Conservation (phyloP, 1,284 basidiomycete species). For the Ceratobasidium sp. region DNA sequence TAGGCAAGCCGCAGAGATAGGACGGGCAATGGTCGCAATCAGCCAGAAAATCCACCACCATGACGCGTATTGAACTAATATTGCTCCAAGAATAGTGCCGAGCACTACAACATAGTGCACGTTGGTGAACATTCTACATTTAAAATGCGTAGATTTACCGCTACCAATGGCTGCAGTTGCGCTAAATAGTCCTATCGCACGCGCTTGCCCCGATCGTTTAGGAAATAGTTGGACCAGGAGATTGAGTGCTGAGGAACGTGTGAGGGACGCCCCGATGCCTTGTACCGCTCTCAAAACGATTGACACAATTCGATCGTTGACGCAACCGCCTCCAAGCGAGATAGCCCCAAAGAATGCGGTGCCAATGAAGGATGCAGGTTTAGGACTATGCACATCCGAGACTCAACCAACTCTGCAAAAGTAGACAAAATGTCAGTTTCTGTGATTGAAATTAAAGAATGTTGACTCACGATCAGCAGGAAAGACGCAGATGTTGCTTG, state of each 20-base stretch:
- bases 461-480: conserved; percentile 30
- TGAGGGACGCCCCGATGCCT: conserved; percentile 46
- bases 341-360: conserved; percentile 36
- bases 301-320: conserved; percentile 39
- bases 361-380: conserved; percentile 39
- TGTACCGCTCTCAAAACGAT: conserved; percentile 38
- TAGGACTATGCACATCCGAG: conserved; percentile 44
- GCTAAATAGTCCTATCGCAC: conserved; percentile 63
- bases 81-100: conserved; percentile 57
- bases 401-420: conserved; percentile 35
- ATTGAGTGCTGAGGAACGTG: conserved; percentile 65
- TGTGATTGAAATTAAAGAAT: background rate
- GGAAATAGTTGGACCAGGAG: conserved; percentile 64
- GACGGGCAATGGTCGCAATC: conserved; percentile 58
- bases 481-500: conserved; percentile 26
- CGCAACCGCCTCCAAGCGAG: conserved; percentile 43
- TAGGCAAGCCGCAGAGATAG: conserved; percentile 57
- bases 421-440: conserved; percentile 26
- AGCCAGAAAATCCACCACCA: conserved; percentile 67
- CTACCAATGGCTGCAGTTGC: conserved; percentile 64
- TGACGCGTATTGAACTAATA: conserved; percentile 59
- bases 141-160: conserved; percentile 54
- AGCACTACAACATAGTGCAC: conserved; percentile 53
- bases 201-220: conserved; percentile 61
- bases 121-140: conserved; percentile 48